These are phyloP conservation scores for Candida ipomoeae DNA, from an alignment of 805 yeast species.

Conservation along the genomic window DNA sequence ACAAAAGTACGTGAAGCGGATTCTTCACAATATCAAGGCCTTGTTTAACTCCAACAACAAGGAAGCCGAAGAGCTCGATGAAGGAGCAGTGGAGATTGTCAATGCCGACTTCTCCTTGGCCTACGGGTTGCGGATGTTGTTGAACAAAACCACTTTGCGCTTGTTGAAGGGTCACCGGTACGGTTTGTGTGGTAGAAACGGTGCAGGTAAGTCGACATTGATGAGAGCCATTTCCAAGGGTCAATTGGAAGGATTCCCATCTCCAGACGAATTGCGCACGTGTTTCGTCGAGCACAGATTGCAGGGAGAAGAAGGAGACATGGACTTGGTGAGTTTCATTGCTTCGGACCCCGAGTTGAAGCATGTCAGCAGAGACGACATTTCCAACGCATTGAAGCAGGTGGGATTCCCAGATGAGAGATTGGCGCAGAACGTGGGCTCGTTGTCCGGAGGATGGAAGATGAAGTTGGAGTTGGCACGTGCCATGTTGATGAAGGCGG, in stretches of 20 bases:
- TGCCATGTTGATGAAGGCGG: conserved; percentile 97
- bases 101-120: conserved; percentile 94
- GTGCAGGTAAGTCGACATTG: conserved; percentile 97
- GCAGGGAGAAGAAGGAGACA: conserved; percentile 90
- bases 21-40: conserved; percentile 47
- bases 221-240: conserved; percentile 97
- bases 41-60: conserved; percentile 47
- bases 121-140: conserved; percentile 94
- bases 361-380: conserved; percentile 61
- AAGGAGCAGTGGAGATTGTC: conserved; percentile 86
- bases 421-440: conserved; percentile 86
- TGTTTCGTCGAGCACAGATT: conserved; percentile 96
- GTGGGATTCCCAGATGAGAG: conserved; percentile 94
- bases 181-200: conserved; percentile 97
- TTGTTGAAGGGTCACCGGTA: conserved; percentile 92
- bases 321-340: conserved; percentile 84
- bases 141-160: conserved; percentile 86
- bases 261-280: conserved; percentile 77
- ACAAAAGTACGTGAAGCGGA: conserved; percentile 37
- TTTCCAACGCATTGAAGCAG: conserved; percentile 66
- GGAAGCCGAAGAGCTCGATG: conserved; percentile 51
- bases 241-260: conserved; percentile 96
- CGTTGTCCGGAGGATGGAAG: conserved; percentile 98
- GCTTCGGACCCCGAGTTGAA: conserved; percentile 81
- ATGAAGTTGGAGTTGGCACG: conserved; percentile 98